Base-by-base conservation (phyloP, 495 filamentous ascomycete species). In the Aspergillus biplanus region DNA sequence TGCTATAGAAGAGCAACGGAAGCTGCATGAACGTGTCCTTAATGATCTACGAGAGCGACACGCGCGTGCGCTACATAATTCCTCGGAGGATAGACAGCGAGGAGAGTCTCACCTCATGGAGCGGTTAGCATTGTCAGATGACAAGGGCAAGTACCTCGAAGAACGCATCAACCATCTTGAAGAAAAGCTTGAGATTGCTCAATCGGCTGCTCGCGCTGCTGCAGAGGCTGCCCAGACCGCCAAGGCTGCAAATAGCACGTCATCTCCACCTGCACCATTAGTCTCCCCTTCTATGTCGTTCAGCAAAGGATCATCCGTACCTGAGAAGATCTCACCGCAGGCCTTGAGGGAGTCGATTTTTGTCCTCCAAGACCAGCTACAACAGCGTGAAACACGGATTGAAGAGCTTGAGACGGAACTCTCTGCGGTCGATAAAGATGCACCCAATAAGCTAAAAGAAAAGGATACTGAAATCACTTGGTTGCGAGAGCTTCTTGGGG, bases 311-410 rank as follows among this genome's bases (percentile, higher is more conserved):
- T 81, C 87, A 48, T 80, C 85, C 21, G 73, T 86, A 27, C 91
- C 91, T 0, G 91, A 95, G 69, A 95, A 90, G 80, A 90, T 96
- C 57, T 96, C 92, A 13, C 92, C 93, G 6, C 92, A 97, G 73
- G 95, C 95, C 11, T 85, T 99, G 39, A 89, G 95, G 31, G 96
- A 99, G 75, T 96, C 94, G 7, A 96, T 99, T 69, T 83, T 96
- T 70, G 95, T 97, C 21, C 84, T 99, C 33, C 96, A 98, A 73
- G 93, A 96, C 72, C 95, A 99, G 70, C 85, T 99, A 49, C 94
- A 97, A 69, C 91, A 94, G 69, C 93, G 95, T 59, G 95, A 98
- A 76, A 83, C 86, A 21, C 86, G 84, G 31, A 96, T 98, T 68
- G 95, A 99, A 69, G 83, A 87, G 59, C 90, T 98, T 16, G 92